Conservation (phyloP, 768 basidiomycete species). For the Coprinopsis marcescibilis region DNA sequence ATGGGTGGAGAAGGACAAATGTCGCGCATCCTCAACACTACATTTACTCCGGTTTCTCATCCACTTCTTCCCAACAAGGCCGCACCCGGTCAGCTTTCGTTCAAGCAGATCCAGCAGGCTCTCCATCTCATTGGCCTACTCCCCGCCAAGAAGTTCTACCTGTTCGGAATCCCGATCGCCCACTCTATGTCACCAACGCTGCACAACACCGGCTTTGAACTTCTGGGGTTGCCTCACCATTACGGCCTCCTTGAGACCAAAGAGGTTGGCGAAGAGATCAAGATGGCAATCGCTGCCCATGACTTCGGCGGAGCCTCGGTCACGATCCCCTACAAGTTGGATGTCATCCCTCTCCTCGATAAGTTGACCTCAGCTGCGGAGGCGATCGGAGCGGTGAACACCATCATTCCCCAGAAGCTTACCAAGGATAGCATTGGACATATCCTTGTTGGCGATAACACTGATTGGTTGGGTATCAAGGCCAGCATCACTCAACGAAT, state of each 20-base stretch:
- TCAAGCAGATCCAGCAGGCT: slow-evolving; percentile 78
- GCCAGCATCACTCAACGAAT: slow-evolving; percentile 44
- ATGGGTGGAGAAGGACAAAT: slow-evolving; percentile 88
- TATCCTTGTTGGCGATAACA: slow-evolving; percentile 86
- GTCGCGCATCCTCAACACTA: slow-evolving; percentile 80
- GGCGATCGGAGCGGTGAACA: slow-evolving; percentile 93
- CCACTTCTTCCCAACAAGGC: slow-evolving; percentile 78
- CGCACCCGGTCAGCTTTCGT: slow-evolving; percentile 91
- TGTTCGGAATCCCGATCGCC: slow-evolving; percentile 85
- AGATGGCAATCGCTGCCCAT: slow-evolving; percentile 50
- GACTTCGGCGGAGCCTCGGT: slow-evolving; percentile 95
- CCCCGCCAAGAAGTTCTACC: slow-evolving; percentile 69
- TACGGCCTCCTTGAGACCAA: slow-evolving; percentile 78
- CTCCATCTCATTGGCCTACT: slow-evolving; percentile 77
- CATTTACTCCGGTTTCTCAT: slow-evolving; percentile 89
- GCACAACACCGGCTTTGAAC: slow-evolving; percentile 83
- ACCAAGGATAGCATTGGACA: slow-evolving; percentile 27
- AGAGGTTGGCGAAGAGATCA: slow-evolving; percentile 59
- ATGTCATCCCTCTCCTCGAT: slow-evolving; percentile 81
- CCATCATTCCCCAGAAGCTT: slow-evolving; percentile 52
- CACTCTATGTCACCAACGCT: slow-evolving; percentile 90
- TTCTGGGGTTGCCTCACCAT: slow-evolving; percentile 76
- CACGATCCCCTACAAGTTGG: slow-evolving; percentile 93
- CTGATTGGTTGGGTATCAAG: slow-evolving; percentile 89
- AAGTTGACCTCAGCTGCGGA: slow-evolving; percentile 73